These are phyloP conservation scores for Trichoderma polysporum DNA, from an alignment of 2,329 filamentous ascomycete species.

Conservation along the genomic window DNA sequence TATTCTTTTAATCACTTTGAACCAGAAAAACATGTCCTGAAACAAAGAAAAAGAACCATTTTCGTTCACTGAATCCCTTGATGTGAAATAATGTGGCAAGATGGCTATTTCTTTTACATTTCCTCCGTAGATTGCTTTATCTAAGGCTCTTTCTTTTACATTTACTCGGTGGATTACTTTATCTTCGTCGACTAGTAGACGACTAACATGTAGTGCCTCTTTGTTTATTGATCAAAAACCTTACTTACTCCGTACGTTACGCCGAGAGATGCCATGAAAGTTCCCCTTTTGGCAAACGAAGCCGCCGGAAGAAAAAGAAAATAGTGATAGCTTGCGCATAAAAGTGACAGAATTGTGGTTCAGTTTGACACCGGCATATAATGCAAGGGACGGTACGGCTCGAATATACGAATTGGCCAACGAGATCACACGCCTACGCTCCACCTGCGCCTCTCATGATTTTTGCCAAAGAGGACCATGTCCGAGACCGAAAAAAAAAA, in stretches of 20 bases:
- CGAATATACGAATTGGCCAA: constrained; percentile 15
- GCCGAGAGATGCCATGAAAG: background rate
- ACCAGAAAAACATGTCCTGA: no score
- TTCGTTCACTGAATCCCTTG: no score
- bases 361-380: background rate
- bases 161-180: background rate
- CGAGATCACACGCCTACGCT: background rate
- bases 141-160: background rate
- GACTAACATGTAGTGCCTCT: no score
- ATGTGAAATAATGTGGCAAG: no score
- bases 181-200: no score
- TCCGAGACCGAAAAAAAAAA: background rate
- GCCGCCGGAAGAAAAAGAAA: background rate
- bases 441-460: background rate
- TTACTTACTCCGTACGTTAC: no score
- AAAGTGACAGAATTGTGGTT: background rate
- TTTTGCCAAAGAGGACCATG: background rate
- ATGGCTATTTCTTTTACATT: no score
- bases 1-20: no score
- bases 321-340: background rate
- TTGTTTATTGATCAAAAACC: background rate
- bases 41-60: no score
- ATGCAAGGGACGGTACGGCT: background rate
- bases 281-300: background rate
- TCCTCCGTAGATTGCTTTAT: no score